Evolutionary conservation across 345 rosid genomes (phyloP), one percentile per base, ranked within the genome.

Genomic region (Angophora floribunda): DNA sequence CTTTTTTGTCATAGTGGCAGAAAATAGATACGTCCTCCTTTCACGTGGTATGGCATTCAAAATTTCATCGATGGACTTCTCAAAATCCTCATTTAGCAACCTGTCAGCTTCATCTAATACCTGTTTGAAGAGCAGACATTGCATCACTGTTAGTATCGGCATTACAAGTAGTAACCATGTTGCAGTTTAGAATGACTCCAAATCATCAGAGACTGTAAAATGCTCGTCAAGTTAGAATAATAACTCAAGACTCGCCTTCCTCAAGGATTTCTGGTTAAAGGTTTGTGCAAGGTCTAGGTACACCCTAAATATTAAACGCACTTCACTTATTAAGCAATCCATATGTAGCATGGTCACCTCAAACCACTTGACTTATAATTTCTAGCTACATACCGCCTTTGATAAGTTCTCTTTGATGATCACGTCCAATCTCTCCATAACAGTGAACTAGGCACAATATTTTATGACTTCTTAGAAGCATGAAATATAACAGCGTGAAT

Each of bases 1-100:
- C 99, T 96, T 98, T 90, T 97, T 96, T 47, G 99, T 97, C 99
- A 98, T 98, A 44, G 99, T 98, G 6, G 99, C 99, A 88, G 99
- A 98, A 93, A 98, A 98, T 86, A 98, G 94, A 92, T 59, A 98
- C 9, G 99, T 98, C 90, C 88, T 94, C 57, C 98, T 90, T 6
- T 93, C 95, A 75, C 92, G 95, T 44, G 98, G 99, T 86, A 97
- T 92, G 87, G 91, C 95, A 84, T 93, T 93, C 88, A 97, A 91
- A 90, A 98, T 97, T 89, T 92, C 95, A 91, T 96, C 95, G 57
- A 97, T 93, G 6, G 99, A 93, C 91, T 96, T 97, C 94, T 98
- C 98, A 92, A 97, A 98, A 80, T 98, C 99, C 86, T 96, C 98
- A 93, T 96, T 97, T 85, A 98, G 93, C 91, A 98, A 90, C 89